These are phyloP conservation scores for Gardenia jasminoides DNA, from an alignment of 257 asterid species.

Conservation along the genomic window DNA sequence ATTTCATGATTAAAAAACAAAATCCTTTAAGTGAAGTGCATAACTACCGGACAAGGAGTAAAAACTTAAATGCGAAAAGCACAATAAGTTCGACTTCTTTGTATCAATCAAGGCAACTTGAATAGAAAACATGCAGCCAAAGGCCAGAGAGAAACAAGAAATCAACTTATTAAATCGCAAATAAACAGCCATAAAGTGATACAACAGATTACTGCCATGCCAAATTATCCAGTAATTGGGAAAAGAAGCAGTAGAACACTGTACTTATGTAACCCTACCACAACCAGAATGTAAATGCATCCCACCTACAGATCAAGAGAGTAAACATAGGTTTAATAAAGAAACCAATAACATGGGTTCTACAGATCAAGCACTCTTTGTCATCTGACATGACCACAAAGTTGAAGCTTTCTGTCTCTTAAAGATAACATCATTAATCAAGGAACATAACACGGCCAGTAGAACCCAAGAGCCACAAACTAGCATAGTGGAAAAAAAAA, in stretches of 20 bases:
- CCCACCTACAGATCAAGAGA: background rate
- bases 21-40: background rate
- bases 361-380: background rate
- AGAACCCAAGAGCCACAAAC: no score
- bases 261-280: background rate
- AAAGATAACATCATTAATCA: background rate
- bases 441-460: background rate
- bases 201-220: background rate
- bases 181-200: background rate
- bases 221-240: background rate
- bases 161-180: background rate
- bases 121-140: background rate
- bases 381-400: background rate
- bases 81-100: background rate
- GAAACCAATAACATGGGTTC: background rate
- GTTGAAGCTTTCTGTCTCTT: background rate
- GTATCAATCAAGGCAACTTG: background rate
- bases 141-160: conserved; percentile 5
- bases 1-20: background rate
- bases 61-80: background rate
- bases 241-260: background rate
- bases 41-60: background rate
- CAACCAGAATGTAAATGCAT: background rate
- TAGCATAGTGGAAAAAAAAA: background rate
- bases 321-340: background rate